Evolutionary conservation across 768 basidiomycete species (phyloP).

Genomic region (Suillus subluteus): DNA sequence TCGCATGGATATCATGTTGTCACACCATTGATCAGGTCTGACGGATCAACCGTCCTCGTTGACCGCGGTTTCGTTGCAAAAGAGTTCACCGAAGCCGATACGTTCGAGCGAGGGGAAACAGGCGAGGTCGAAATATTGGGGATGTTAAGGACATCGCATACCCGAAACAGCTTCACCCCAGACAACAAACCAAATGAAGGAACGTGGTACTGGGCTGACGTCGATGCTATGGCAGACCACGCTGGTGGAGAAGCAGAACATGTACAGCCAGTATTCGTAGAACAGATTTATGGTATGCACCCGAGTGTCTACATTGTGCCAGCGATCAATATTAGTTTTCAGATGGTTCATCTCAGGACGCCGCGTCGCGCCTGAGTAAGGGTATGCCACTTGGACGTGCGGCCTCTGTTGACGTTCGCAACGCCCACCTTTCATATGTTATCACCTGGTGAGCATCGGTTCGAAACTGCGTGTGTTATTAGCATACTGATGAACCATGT

Average conservation of each 20-base stretch:
- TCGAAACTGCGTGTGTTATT: conserved; percentile 5
- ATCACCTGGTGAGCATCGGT: conserved; percentile 76
- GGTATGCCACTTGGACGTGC: conserved; percentile 88
- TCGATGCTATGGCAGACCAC: conserved; percentile 75
- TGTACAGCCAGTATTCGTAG: conserved; percentile 89
- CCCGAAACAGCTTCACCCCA: conserved; percentile 82
- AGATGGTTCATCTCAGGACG: conserved; percentile 90
- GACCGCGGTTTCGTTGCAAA: conserved; percentile 88
- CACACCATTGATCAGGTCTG: conserved; percentile 79
- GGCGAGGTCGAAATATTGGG: conserved; percentile 78
- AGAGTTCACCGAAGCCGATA: conserved; percentile 47
- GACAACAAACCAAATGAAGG: conserved; percentile 80
- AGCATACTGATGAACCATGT: background rate
- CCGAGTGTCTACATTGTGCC: background rate
- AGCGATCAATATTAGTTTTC: conserved; percentile 17
- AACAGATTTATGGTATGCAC: conserved; percentile 84
- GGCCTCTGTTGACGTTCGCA: conserved; percentile 84
- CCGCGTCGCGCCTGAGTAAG: conserved; percentile 54
- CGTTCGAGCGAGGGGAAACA: conserved; percentile 39
- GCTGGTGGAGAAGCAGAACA: conserved; percentile 72
- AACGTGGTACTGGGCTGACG: conserved; percentile 93
- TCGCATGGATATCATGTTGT: conserved; percentile 85
- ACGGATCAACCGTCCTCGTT: conserved; percentile 85
- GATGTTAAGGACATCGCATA: conserved; percentile 81
- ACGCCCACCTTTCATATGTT: conserved; percentile 94